Base-by-base conservation (phyloP, 306 rosid genomes). In the Adenanthera pavonina region DNA sequence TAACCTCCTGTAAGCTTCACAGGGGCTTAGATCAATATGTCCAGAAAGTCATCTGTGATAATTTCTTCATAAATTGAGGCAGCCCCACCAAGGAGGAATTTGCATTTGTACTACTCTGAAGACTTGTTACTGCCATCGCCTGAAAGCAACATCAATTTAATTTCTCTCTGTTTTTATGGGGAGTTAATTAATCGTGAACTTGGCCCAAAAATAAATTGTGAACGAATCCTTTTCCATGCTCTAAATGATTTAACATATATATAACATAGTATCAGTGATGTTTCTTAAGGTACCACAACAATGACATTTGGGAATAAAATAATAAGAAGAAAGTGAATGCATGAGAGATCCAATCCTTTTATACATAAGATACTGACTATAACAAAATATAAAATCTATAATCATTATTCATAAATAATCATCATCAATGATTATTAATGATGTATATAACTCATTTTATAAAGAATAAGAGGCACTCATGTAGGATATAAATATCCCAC, bases 231-330 rank as follows among this genome's bases (percentile, higher is more conserved):
- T 88, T 5, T 78, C 88, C 91, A 92, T 85, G 83, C 96, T 88
- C 99, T 95, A 91, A 86, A 86, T 36, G 69, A 79, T 73, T 76
- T 62, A 70, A 76, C 66, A 35, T 47, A 73, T 51, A 79, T n/a
- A 46, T 40, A 71, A 49, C 30, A 73, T 30, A 56, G 44, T 59
- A 66, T 57, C 69, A 80, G 54, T 59, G 53, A 25, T 81, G 43
- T 77, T 38, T 68, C 62, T 71, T 60, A 62, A 76, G 43, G 76
- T 40, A 75, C 71, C 82, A 69, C 40, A 69, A 70, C 34, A 40
- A 78, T 44, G 44, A 20, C 75, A 56, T 49, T 30, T 40, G n/a
- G 19, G 80, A 46, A 65, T 9, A 75, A 25, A 52, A 2, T 5
- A 52, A 20, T 8, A 41, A 25, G 44, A 46, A 8, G 47, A 56